Percentiles rank a stretch among this genome's conserved stretches.
These are phyloP conservation scores for Blastobotrys aristatus DNA, from an alignment of 1,139 yeast genomes.

Conservation along the genomic window DNA sequence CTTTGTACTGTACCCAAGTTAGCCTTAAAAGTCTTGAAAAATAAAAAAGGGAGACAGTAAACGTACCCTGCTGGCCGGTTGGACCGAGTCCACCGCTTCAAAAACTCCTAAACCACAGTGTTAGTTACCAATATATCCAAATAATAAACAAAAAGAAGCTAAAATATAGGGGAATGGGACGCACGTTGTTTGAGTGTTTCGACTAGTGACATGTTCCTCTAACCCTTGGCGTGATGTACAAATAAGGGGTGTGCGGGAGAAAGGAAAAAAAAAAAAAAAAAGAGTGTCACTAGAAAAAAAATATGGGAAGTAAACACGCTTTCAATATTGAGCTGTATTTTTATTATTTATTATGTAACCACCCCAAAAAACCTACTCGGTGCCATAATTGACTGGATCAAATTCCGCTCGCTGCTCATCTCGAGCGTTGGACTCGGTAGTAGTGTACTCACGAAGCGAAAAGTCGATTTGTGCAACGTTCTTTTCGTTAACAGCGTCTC, in stretches of 20 bases:
- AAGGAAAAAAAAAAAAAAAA: background rate
- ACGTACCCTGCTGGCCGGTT: slow-evolving; percentile 31
- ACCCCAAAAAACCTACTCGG: background rate
- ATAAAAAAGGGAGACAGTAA: background rate
- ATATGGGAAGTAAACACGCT: too few species aligned
- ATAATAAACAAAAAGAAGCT: too few species aligned
- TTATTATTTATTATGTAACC: background rate
- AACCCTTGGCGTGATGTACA: background rate
- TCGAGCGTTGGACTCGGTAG: slow-evolving; percentile 61
- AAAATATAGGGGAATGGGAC: too few species aligned
- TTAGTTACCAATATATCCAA: background rate
- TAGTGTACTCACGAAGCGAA: slow-evolving; percentile 66
- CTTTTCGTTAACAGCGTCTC: slow-evolving; percentile 44
- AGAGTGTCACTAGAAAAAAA: too few species aligned
- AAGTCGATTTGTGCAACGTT: slow-evolving; percentile 51
- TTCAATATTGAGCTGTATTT: background rate
- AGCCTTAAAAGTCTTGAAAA: background rate
- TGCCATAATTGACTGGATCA: slow-evolving; percentile 54
- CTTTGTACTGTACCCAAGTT: slow-evolving; percentile 35
- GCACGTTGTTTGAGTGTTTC: slow-evolving; percentile 22
- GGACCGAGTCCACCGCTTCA: slow-evolving; percentile 33
- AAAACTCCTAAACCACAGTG: slow-evolving; percentile 23
- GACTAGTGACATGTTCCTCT: slow-evolving; percentile 18
- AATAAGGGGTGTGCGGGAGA: background rate
- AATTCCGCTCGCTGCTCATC: slow-evolving; percentile 63